A percentile compares a stretch with the other conserved stretches of the same genome.
These are phyloP conservation scores for Apiotrichum montevideense DNA, from an alignment of 1,284 basidiomycete species.

Conservation along the genomic window DNA sequence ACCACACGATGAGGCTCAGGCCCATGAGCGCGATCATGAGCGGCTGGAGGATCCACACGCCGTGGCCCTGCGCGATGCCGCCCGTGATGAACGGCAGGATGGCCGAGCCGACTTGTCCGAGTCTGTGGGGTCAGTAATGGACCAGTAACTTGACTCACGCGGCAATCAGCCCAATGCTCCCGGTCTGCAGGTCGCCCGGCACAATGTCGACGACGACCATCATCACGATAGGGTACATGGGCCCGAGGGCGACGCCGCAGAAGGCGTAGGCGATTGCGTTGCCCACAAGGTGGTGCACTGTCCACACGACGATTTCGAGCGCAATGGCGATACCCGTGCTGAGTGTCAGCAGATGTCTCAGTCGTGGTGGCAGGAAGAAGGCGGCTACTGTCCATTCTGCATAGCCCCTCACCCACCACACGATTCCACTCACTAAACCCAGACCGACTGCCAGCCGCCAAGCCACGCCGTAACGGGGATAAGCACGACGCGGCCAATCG, in stretches of 20 bases:
- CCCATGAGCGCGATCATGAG: conserved; percentile 33
- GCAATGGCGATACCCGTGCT: conserved; percentile 28
- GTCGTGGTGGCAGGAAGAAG: background rate
- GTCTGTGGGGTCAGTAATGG: conserved; percentile 33
- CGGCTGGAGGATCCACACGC: conserved; percentile 42
- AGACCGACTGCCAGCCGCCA: conserved; percentile 34
- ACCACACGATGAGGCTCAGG: conserved; percentile 30
- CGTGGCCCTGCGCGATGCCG: conserved; percentile 32
- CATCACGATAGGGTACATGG: conserved; percentile 61
- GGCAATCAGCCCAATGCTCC: conserved; percentile 57
- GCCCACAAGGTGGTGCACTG: conserved; percentile 56
- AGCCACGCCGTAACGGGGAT: conserved; percentile 39
- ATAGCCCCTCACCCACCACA: too few relatives aligned
- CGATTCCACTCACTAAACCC: conserved; percentile 30
- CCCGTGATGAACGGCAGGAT: conserved; percentile 56
- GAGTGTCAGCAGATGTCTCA: background rate
- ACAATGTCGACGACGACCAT: conserved; percentile 48
- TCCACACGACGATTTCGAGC: conserved; percentile 60
- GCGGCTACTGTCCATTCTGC: background rate
- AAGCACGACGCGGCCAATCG: conserved; percentile 35
- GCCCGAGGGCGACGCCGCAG: conserved; percentile 52
- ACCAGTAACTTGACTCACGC: background rate
- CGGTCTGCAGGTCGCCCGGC: conserved; percentile 59
- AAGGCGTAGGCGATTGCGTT: conserved; percentile 58
- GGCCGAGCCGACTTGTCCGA: conserved; percentile 63